Evolutionary conservation across 1,284 basidiomycete species (phyloP).

Genomic region (Vanrija sp.): DNA sequence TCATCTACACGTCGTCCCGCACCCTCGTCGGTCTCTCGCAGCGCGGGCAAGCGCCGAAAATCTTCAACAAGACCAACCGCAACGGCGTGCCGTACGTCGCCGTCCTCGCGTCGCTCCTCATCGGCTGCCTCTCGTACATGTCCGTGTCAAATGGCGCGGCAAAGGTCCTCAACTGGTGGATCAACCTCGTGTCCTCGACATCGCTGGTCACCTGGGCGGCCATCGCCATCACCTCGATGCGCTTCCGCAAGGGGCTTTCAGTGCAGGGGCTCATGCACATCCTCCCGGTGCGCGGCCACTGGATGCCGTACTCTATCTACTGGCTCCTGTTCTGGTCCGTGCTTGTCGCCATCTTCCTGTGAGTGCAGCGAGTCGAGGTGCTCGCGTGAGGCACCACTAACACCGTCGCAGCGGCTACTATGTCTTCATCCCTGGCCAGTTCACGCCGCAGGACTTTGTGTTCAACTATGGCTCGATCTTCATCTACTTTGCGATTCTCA

Average conservation of each 20-base stretch:
- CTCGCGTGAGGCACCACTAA: conserved; percentile 17
- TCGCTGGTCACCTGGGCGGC: conserved; percentile 29
- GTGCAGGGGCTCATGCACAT: conserved; percentile 23
- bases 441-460: neutral
- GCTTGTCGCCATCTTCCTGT: conserved; percentile 17
- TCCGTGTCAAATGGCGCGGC: conserved; percentile 17
- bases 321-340: conserved; percentile 24
- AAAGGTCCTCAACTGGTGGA: conserved; percentile 30
- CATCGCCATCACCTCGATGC: conserved; percentile 32
- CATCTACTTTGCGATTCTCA: conserved; percentile 31
- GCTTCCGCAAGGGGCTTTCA: conserved; percentile 29
- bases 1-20: conserved; percentile 32
- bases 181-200: conserved; percentile 12
- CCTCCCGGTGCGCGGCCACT: conserved; percentile 10
- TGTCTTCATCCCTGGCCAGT: conserved; percentile 18
- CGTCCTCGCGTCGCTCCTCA: conserved; percentile 21
- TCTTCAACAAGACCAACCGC: conserved; percentile 27
- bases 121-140: conserved; percentile 29
- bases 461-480: conserved; percentile 31
- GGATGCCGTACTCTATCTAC: conserved; percentile 25
- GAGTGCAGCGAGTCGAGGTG: conserved; percentile 20
- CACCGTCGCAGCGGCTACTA: conserved; percentile 19
- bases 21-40: conserved; percentile 34
- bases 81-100: conserved; percentile 28
- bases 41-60: conserved; percentile 28